phyloP scores from a whole-genome alignment of 352 stramenopile genomes.

The Pythium phragmitis region DNA sequence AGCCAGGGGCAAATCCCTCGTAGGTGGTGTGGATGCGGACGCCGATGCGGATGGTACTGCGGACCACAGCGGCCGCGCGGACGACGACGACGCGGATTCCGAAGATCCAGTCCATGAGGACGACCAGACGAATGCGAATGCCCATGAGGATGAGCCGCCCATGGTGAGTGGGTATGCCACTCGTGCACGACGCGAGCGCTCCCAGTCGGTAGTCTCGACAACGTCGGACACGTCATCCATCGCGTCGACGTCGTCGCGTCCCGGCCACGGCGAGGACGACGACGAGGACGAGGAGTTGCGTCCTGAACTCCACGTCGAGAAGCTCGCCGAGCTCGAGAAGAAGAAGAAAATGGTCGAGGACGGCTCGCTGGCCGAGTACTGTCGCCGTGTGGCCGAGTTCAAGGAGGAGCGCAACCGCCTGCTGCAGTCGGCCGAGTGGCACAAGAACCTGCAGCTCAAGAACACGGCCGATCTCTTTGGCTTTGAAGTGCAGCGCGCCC shows the following conservation, averaged over 20 bases:
- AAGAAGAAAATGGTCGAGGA: slow-evolving; percentile 86
- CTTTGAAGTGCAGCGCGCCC: slow-evolving; percentile 72
- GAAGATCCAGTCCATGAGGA: slow-evolving; percentile 14
- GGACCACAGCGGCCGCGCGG: slow-evolving; percentile 1
- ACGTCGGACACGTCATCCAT: slow-evolving; percentile 59
- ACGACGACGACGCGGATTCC: neutral
- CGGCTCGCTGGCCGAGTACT: slow-evolving; percentile 79
- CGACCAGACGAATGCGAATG: slow-evolving; percentile 11
- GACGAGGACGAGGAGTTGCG: slow-evolving; percentile 32
- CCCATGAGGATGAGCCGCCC: slow-evolving; percentile 33
- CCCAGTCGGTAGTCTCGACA: slow-evolving; percentile 65
- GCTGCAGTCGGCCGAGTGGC: slow-evolving; percentile 71
- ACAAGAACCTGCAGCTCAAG: slow-evolving; percentile 85
- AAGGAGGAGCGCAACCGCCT: slow-evolving; percentile 78
- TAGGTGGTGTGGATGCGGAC: neutral
- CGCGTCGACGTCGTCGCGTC: slow-evolving; percentile 23
- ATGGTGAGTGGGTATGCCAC: slow-evolving; percentile 27
- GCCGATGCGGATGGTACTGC: neutral
- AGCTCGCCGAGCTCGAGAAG: slow-evolving; percentile 72
- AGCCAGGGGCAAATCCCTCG: slow-evolving; percentile 29
- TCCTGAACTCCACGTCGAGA: slow-evolving; percentile 39
- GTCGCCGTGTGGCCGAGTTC: slow-evolving; percentile 76
- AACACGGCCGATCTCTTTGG: slow-evolving; percentile 76
- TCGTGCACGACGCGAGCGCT: slow-evolving; percentile 44
- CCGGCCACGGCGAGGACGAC: neutral